Conservation (phyloP, 2,329 filamentous ascomycete genomes). For the Ophiostoma novo-ulmi region DNA sequence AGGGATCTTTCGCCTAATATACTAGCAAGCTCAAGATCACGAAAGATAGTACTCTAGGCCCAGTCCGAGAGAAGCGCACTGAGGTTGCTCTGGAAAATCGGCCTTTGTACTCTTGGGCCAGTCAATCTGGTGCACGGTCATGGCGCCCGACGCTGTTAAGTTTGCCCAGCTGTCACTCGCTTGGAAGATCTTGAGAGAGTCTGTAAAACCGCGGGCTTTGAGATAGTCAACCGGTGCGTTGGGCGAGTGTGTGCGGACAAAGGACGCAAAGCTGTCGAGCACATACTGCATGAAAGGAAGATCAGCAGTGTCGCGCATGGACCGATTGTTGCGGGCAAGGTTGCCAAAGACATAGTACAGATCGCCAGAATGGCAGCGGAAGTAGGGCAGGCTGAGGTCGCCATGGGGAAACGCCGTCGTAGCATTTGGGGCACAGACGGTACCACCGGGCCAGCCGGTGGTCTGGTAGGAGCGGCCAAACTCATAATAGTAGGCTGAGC, state of each 20-base stretch:
- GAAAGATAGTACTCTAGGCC: slow-evolving; percentile 40
- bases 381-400: slow-evolving; percentile 43
- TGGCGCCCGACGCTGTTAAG: slow-evolving; percentile 33
- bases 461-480: slow-evolving; percentile 53
- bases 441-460: slow-evolving; percentile 49
- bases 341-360: slow-evolving; percentile 52
- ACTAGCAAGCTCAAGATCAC: background rate
- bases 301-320: slow-evolving; percentile 44
- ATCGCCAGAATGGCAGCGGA: slow-evolving; percentile 55
- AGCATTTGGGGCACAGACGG: slow-evolving; percentile 43
- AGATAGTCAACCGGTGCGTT: slow-evolving; percentile 46
- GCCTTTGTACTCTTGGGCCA: slow-evolving; percentile 37
- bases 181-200: slow-evolving; percentile 30
- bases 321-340: slow-evolving; percentile 38
- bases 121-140: slow-evolving; percentile 44
- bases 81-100: slow-evolving; percentile 45
- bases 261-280: slow-evolving; percentile 48
- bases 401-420: slow-evolving; percentile 36
- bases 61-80: slow-evolving; percentile 47
- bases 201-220: slow-evolving; percentile 38
- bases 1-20: background rate
- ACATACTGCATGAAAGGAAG: slow-evolving; percentile 36
- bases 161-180: slow-evolving; percentile 36
- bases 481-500: slow-evolving; percentile 53
- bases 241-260: slow-evolving; percentile 47